Percentiles rank a stretch among this genome's conserved stretches.
Evolutionary conservation across 805 yeast species (phyloP).

Genomic region (Wickerhamia fluorescens): DNA sequence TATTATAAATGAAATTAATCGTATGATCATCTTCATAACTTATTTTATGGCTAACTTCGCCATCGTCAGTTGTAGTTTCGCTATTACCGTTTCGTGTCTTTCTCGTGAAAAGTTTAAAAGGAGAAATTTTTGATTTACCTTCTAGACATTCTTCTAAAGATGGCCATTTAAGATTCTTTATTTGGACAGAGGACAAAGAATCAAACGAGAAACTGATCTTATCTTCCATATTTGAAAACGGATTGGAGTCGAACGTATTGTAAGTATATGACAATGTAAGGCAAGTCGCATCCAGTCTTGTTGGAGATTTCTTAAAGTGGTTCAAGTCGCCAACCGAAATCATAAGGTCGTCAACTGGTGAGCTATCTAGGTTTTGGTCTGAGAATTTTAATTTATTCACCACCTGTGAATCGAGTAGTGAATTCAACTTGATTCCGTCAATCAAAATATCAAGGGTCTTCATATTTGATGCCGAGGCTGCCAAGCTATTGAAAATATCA

Average conservation of each 20-base stretch:
- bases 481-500: constrained; percentile 9
- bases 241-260: constrained; percentile 27
- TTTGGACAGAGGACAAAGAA: constrained; percentile 12
- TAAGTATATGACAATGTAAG: constrained; percentile 31
- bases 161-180: constrained; percentile 15
- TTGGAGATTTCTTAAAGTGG: background rate
- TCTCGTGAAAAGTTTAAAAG: constrained; percentile 15
- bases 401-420: constrained; percentile 12
- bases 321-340: constrained; percentile 10
- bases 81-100: constrained; percentile 1
- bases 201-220: constrained; percentile 25
- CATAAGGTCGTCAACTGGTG: constrained; percentile 4
- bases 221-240: constrained; percentile 17
- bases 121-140: constrained; percentile 16
- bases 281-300: constrained; percentile 14
- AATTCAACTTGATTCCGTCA: constrained; percentile 6
- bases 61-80: constrained; percentile 2
- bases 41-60: constrained; percentile 6
- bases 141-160: constrained; percentile 22
- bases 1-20: constrained; percentile 23
- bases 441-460: constrained; percentile 6
- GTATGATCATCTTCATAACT: constrained; percentile 23
- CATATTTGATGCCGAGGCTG: constrained; percentile 6
- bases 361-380: constrained; percentile 15
- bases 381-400: constrained; percentile 9